phyloP scores from a whole-genome alignment of 164 flowering plant genomes.

The Cinnamomum chago region DNA sequence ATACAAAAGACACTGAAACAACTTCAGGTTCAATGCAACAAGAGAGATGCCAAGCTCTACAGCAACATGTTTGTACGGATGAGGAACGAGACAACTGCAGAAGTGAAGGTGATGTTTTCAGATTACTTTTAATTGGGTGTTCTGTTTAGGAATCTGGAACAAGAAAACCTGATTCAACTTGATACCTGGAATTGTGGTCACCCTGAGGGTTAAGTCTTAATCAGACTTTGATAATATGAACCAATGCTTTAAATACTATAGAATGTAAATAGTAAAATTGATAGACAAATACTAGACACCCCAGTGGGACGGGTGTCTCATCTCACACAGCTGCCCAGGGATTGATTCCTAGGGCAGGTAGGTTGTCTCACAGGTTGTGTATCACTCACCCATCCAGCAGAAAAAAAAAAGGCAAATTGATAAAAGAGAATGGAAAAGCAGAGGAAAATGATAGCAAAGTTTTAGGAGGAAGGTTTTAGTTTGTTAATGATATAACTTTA shows the following conservation, averaged over 20 bases:
- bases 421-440: no score
- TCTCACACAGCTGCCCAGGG: no score
- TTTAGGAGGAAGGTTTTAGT: no score
- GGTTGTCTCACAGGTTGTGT: no score
- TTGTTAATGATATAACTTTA: no score
- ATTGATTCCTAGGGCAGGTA: no score
- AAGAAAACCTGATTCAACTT: background rate
- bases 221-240: background rate
- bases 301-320: background rate
- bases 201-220: background rate
- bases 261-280: background rate
- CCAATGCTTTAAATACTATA: background rate
- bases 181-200: background rate
- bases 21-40: conserved; percentile 55
- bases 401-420: no score
- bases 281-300: background rate
- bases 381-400: no score
- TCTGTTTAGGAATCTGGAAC: background rate
- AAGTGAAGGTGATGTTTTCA: conserved; percentile 29
- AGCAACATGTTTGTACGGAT: conserved; percentile 50
- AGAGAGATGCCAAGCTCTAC: conserved; percentile 59
- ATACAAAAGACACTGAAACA: conserved; percentile 47
- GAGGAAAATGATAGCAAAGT: no score
- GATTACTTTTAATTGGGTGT: background rate
- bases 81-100: conserved; percentile 25